Percentiles rank a stretch among this genome's conserved stretches.
phyloP scores from a whole-genome alignment of 83 land plant species.

The Picea mariana region DNA sequence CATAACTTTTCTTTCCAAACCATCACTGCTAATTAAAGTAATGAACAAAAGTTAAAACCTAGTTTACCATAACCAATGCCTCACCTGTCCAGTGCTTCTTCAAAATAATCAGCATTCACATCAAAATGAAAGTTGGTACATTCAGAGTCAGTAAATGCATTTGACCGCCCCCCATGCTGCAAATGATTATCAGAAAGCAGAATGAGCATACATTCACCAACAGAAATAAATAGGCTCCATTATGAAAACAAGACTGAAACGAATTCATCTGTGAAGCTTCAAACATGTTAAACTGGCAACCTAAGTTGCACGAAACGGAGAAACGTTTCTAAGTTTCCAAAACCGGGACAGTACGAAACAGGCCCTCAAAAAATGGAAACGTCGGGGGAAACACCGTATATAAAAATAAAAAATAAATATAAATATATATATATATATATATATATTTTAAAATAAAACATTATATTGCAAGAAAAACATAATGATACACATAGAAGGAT shows the following conservation, averaged over 20 bases:
- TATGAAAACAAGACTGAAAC: neutral
- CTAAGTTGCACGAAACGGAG: too few relatives aligned
- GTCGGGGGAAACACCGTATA: too few relatives aligned
- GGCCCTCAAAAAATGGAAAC: too few relatives aligned
- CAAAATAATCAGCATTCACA: slow-evolving; percentile 76
- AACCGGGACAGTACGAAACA: too few relatives aligned
- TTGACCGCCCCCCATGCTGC: slow-evolving; percentile 98
- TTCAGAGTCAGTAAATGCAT: slow-evolving; percentile 90
- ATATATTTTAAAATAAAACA: too few relatives aligned
- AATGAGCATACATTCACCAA: neutral
- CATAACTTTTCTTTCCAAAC: neutral
- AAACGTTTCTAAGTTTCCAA: too few relatives aligned
- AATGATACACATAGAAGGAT: too few relatives aligned
- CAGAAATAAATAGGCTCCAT: neutral
- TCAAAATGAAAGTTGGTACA: slow-evolving; percentile 94
- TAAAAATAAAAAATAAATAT: too few relatives aligned
- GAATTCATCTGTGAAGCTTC: too few relatives aligned
- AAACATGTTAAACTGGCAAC: too few relatives aligned
- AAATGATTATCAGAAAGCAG: slow-evolving; percentile 2
- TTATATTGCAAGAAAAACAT: too few relatives aligned
- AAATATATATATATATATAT: too few relatives aligned
- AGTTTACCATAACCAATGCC: neutral
- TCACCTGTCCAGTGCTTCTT: slow-evolving; percentile 93
- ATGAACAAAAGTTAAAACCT: neutral
- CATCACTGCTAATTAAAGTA: neutral